Base-by-base conservation (phyloP, 305 asterid genomes). In the Lippia alba region DNA sequence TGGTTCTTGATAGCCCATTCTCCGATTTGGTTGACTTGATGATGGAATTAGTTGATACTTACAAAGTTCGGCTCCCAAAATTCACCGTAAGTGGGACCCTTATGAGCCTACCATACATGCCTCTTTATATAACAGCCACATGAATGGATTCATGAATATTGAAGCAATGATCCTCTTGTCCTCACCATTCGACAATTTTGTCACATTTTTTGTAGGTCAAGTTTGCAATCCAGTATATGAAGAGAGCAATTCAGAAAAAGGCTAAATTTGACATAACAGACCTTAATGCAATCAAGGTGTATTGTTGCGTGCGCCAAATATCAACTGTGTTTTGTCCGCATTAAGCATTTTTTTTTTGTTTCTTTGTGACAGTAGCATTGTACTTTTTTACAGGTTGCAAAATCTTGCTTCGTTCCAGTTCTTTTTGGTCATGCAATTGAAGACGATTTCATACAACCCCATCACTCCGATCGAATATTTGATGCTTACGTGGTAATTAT, bases 1-100 rank as follows among this genome's bases (percentile, higher is more conserved):
- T 91, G 92, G 94, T 91, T 77, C 83, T 91, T 41, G 97, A 91
- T 78, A 91, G 97, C 82, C 96, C 97, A 64, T 91, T 91, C 65
- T 89, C 96, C 0, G 96, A 91, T 87, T 82, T 91, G 84, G 92
- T 89, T 67, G 94, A 91, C 79, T 83, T 91, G 82, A 91, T 91
- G 97, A 89, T 86, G 91, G 97, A 91, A 76, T 83, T 91, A 39
- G 97, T 91, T 60, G 96, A 91, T 81, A 89, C 94, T 57, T 85
- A 89, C 80, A 89, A 84, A 86, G 87, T 89, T 51, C 87, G 97
- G 36, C 84, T 91, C 17, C 97, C 97, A 44, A 88, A 85, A 79
- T 91, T 91, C 88, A 91, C 97, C 19, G 97, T 91, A 78, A 80
- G 88, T 12, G 34, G 9, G 17, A 33, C 0, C 19, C 5, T 59